Evolutionary conservation across 164 flowering plant species (phyloP).

Genomic region (Umbilicus rupestris): DNA sequence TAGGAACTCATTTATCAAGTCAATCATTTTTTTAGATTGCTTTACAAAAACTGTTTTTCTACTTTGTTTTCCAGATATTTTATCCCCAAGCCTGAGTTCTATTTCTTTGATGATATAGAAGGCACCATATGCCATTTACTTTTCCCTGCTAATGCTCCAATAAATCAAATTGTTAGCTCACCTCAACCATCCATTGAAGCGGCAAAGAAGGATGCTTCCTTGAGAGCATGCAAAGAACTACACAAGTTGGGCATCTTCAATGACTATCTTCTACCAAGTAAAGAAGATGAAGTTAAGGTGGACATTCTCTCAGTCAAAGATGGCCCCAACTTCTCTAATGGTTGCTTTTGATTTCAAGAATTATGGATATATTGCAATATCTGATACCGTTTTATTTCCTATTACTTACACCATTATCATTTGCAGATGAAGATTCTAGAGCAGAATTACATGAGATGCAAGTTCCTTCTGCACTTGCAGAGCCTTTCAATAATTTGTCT

Average conservation of each 20-base stretch:
- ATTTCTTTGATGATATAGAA: conserved; percentile 46
- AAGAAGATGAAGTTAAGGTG: conserved; percentile 26
- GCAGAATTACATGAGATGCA: conserved; percentile 75
- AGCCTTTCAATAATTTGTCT: conserved; percentile 38
- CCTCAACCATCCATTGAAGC: conserved; percentile 61
- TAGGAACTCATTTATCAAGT: neutral
- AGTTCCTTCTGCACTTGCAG: conserved; percentile 56
- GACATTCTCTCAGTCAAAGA: conserved; percentile 13
- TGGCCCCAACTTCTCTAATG: conserved; percentile 39
- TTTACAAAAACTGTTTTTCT: neutral
- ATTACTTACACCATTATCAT: conserved; percentile 2
- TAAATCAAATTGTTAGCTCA: conserved; percentile 43
- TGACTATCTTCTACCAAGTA: conserved; percentile 61
- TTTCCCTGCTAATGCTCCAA: conserved; percentile 84
- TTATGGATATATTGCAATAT: neutral
- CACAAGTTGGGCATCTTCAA: conserved; percentile 69
- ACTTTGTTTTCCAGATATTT: conserved; percentile 44
- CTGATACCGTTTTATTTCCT: neutral
- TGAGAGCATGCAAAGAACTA: conserved; percentile 68
- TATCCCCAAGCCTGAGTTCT: conserved; percentile 61
- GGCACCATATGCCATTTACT: conserved; percentile 58
- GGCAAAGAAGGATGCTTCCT: conserved; percentile 79
- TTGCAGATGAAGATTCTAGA: conserved; percentile 48
- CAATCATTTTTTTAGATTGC: neutral
- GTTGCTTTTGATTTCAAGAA: conserved; percentile 17